These are phyloP conservation scores for Populus tremula DNA, from an alignment of 345 rosid genomes.

Conservation along the genomic window DNA sequence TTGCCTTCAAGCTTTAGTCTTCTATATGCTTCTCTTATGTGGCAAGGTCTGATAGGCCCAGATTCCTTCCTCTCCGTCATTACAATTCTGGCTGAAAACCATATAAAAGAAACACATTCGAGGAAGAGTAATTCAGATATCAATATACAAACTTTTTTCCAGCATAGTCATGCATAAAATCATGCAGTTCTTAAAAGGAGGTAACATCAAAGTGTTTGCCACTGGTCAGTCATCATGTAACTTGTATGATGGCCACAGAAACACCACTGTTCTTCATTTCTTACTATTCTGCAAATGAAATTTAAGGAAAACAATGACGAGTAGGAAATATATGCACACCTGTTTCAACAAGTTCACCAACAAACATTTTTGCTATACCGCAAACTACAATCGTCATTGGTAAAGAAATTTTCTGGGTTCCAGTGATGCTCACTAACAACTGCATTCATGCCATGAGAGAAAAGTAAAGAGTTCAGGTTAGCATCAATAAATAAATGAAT, in stretches of 20 bases:
- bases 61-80: slow-evolving; percentile 89
- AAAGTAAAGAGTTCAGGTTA: background rate
- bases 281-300: background rate
- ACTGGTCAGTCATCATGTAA: background rate
- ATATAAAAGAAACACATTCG: background rate
- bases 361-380: slow-evolving; percentile 97
- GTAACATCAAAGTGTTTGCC: background rate
- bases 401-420: slow-evolving; percentile 71
- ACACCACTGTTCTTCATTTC: background rate
- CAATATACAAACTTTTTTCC: background rate
- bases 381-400: slow-evolving; percentile 86
- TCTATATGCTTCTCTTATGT: slow-evolving; percentile 85
- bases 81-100: slow-evolving; percentile 67
- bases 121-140: background rate
- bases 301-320: background rate
- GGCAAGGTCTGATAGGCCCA: slow-evolving; percentile 96
- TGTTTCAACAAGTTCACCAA: slow-evolving; percentile 97
- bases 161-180: background rate
- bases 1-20: slow-evolving; percentile 85
- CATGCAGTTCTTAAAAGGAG: background rate
- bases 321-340: slow-evolving; percentile 36
- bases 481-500: background rate
- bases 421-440: slow-evolving; percentile 72
- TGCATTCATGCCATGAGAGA: slow-evolving; percentile 35
- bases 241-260: background rate